Base-by-base conservation (phyloP, 2,329 filamentous ascomycete species). In the Clonostachys sp. region DNA sequence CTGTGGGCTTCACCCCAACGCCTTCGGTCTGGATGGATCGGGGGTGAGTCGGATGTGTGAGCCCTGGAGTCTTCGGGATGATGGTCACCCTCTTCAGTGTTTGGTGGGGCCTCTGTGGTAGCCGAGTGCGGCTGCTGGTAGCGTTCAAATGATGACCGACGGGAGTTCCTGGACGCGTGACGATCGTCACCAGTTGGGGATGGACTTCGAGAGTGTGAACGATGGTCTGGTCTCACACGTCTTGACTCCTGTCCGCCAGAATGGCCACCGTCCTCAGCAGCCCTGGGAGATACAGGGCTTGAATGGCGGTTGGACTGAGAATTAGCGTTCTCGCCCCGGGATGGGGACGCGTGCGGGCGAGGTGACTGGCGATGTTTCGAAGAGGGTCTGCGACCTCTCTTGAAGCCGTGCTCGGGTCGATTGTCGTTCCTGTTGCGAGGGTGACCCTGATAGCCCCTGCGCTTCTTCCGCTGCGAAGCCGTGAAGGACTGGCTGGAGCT, bases 391-490 rank as follows among this genome's bases (percentile, higher is more conserved):
- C 58, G 55, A 48, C 61, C 61, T 45, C 60, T 62, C 51, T 57
- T 61, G 2, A 57, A 58, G 3, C 55, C 48, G 30, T 56, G 58
- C 44, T 70, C 68, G 50, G 65, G 67, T 49, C 67, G 66, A 44
- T 65, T 63, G 41, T 61, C 64, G 47, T 63, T 63, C 61, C 68
- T 67, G 52, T 42, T 51, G 47, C 54, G 50, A 53, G 72, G 71
- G 18, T 64, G 59, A 43, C 64, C 67, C 43, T 60, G 56, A 5
- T 60, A 56, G 50, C 61, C 59, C 50, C 61, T 64, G 16, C 64
- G 68, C 60, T 58, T 69, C 55, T 75, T 75, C 24, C 66, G 62
- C 44, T 64, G 66, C 34, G 62, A 63, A 6, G 58, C 56, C 4
- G 60, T 63, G 18, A 63, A 57, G 3, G 72, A 65, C n/a, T 58